These are phyloP conservation scores for Phytophthora fragariaefolia DNA, from an alignment of 352 stramenopile species.

Conservation along the genomic window DNA sequence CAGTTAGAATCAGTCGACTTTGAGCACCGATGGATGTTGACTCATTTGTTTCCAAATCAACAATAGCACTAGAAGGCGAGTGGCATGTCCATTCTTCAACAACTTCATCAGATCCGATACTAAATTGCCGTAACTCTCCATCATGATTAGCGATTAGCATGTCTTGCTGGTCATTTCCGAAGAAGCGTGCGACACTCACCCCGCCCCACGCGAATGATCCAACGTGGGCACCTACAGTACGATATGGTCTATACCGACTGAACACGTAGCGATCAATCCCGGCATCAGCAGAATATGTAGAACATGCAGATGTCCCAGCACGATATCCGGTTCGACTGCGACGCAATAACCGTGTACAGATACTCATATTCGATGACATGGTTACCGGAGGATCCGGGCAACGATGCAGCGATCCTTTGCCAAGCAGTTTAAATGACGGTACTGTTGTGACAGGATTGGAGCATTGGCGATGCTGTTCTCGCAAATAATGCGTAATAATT, in stretches of 20 bases:
- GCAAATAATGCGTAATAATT: constrained; percentile 89
- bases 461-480: constrained; percentile 90
- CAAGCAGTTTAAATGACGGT: constrained; percentile 83
- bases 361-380: constrained; percentile 59
- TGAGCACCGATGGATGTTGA: constrained; percentile 55
- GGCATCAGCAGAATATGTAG: constrained; percentile 62
- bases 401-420: constrained; percentile 58
- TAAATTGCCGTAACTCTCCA: constrained; percentile 61
- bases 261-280: constrained; percentile 82
- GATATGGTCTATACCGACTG: constrained; percentile 77
- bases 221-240: constrained; percentile 58
- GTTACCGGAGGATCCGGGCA: constrained; percentile 73
- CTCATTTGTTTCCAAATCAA: constrained; percentile 77
- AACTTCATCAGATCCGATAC: constrained; percentile 68
- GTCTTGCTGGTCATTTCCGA: constrained; percentile 63
- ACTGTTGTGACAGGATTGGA: constrained; percentile 87
- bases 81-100: constrained; percentile 84
- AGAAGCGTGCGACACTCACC: constrained; percentile 70
- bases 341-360: constrained; percentile 67
- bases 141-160: constrained; percentile 82
- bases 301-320: constrained; percentile 47
- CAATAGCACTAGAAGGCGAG: constrained; percentile 68
- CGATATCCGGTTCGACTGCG: constrained; percentile 60
- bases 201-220: constrained; percentile 61
- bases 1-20: constrained; percentile 66